Evolutionary conservation across 495 filamentous ascomycete genomes (phyloP), one percentile per base, ranked within the genome.

Genomic region (Haplographium delicatum): DNA sequence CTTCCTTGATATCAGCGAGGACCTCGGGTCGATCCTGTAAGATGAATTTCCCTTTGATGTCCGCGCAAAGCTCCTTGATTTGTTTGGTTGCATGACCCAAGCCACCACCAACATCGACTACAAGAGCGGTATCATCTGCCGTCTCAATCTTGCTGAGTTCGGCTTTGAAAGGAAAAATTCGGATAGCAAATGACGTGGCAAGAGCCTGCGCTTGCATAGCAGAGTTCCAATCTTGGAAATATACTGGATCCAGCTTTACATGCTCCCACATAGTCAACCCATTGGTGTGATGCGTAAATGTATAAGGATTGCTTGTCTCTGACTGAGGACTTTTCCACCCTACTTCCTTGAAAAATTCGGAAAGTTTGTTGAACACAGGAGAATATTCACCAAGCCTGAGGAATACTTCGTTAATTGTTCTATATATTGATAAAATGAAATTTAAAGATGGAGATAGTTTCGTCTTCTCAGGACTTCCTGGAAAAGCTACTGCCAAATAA

Each of bases 11-110:
- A 10, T 58, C 56, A 2, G 60, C 54, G 9, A 80, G 50, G 1
- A 66, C 67, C 24, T 65, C 56, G 3, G 71, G 62, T 0, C 75
- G 60, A 48, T 85, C 81, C 48, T 84, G 78, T 2, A 81, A 51
- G 5, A 83, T 56, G 18, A 84, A 61, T 47, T 50, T 51, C 5
- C 56, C 56, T 26, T 48, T 50, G 5, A 51, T 16, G 2, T 38
- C 41, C 4, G 13, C 16, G 22, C 15, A 28, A 10, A 42, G 23
- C 18, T 24, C 24, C 8, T 27, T 27, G 24, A 59, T 55, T 1
- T 13, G 23, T 4, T 8, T 35, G 4, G 47, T 41, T 15, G 47
- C 54, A 42, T 63, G 61, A 24, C 60, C 61, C 6, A 47, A 44
- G 13, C 61, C 61, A 10, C 61, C 51, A 20, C 59, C 61, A 20